Evolutionary conservation across 768 basidiomycete species (phyloP).

Genomic region (Amylocystis lapponica): DNA sequence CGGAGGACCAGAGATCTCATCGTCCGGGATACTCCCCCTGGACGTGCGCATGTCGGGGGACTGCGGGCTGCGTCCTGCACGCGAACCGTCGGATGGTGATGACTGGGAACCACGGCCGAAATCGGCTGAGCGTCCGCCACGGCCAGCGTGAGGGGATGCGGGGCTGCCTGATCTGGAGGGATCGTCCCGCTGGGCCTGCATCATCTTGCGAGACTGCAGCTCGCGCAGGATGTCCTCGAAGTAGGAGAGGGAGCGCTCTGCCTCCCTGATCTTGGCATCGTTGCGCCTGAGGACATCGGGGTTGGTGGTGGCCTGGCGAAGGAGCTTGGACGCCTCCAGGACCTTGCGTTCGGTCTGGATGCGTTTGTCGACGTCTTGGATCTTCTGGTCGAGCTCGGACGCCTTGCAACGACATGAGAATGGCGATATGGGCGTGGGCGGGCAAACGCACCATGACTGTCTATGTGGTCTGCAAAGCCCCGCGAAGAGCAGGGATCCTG

Average conservation of each 20-base stretch:
- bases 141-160: slow-evolving; percentile 13
- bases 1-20: slow-evolving; percentile 34
- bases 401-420: slow-evolving; percentile 18
- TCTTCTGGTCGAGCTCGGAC: slow-evolving; percentile 84
- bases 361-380: slow-evolving; percentile 83
- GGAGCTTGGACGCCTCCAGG: slow-evolving; percentile 73
- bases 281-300: slow-evolving; percentile 79
- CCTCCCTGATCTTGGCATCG: slow-evolving; percentile 83
- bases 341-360: slow-evolving; percentile 93
- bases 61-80: slow-evolving; percentile 17
- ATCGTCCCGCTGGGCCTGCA: slow-evolving; percentile 53
- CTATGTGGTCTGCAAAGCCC: slow-evolving; percentile 9
- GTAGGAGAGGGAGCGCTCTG: slow-evolving; percentile 77
- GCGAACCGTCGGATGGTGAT: slow-evolving; percentile 11
- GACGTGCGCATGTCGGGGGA: slow-evolving; percentile 19
- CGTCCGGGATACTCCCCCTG: slow-evolving; percentile 12
- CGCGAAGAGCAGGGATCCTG: slow-evolving; percentile 11
- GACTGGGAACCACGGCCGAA: slow-evolving; percentile 5
- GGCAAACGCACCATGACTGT: slow-evolving; percentile 23
- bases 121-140: slow-evolving; percentile 11
- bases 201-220: slow-evolving; percentile 69
- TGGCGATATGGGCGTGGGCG: slow-evolving; percentile 5
- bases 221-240: slow-evolving; percentile 83
- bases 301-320: slow-evolving; percentile 80
- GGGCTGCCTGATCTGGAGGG: slow-evolving; percentile 44